A percentile compares a stretch with the other conserved stretches of the same genome.
phyloP scores from a whole-genome alignment of 495 filamentous ascomycete genomes.

The Hypoxylon perforatum region DNA sequence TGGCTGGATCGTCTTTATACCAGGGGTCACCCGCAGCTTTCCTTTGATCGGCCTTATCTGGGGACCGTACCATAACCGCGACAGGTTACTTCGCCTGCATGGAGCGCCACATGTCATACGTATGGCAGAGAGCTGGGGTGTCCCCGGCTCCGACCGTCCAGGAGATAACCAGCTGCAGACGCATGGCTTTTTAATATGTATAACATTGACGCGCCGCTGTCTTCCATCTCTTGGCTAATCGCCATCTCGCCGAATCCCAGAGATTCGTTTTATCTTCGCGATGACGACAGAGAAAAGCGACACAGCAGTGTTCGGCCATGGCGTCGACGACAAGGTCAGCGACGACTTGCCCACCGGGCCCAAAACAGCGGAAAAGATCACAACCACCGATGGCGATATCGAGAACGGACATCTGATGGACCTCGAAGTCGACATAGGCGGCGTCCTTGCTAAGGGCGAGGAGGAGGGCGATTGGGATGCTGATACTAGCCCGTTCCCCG shows the following conservation, averaged over 20 bases:
- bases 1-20: background rate
- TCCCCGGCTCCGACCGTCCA: background rate
- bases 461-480: constrained; percentile 51
- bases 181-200: background rate
- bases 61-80: background rate
- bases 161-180: background rate
- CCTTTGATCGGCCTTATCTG: constrained; percentile 12
- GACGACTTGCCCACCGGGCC: constrained; percentile 11
- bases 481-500: constrained; percentile 50
- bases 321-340: constrained; percentile 12
- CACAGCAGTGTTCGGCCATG: constrained; percentile 1
- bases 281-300: constrained; percentile 14
- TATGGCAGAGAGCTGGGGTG: background rate
- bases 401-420: constrained; percentile 47
- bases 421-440: constrained; percentile 46
- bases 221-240: background rate
- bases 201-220: background rate
- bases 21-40: background rate
- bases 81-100: too few species aligned
- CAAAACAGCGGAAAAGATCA: constrained; percentile 4
- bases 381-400: constrained; percentile 33
- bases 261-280: background rate
- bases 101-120: too few species aligned
- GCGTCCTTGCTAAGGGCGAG: constrained; percentile 44
- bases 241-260: background rate